Base-by-base conservation (phyloP, 2,329 filamentous ascomycete species). In the Dactylellina sp. region DNA sequence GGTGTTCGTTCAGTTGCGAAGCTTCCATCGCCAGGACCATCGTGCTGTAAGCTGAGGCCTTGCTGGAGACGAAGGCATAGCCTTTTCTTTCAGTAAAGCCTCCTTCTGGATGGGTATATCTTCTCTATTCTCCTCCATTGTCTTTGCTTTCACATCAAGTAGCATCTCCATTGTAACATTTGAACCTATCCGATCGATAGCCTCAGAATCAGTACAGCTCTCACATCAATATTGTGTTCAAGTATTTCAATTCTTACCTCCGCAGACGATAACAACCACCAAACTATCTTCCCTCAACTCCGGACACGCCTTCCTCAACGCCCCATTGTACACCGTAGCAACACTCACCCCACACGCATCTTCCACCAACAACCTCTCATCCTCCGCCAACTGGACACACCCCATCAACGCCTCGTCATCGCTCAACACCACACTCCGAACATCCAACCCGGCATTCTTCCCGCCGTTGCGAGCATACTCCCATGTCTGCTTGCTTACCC, bases 211-310 rank as follows among this genome's bases (percentile, higher is more conserved):
- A 49, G 35, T 7, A 46, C 40, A 20, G 24, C n/a, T 24, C n/a
- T 32, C n/a, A 50, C 22, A 6, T 20, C 37, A 16, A 22, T 20
- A 44, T 46, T 3, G 14, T 49, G 1, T n/a, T n/a, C n/a, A n/a
- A n/a, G 22, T 55, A n/a, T 40, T 47, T 63, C 5, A 5, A 32
- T 32, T 32, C 60, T 63, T 61, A 78, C 78, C 78, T n/a, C 94
- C 94, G 79, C 94, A 98, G 5, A 97, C 88, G 22, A 96, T 85
- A 60, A 97, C 83, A 1, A 97, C 92, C 4, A 97, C 86, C 76
- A 91, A 91, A 80, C 88, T 90, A 66, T 86, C 82, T 0, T 84
- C 83, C 81, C 85, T 89, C 75, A 92, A 85, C 52, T 81, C 78
- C 0, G 89, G 87, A 0, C 93, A 82, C 7, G 87, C 82, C 77